phyloP scores from a whole-genome alignment of 768 basidiomycete species.

The Sutorius australiensis region DNA sequence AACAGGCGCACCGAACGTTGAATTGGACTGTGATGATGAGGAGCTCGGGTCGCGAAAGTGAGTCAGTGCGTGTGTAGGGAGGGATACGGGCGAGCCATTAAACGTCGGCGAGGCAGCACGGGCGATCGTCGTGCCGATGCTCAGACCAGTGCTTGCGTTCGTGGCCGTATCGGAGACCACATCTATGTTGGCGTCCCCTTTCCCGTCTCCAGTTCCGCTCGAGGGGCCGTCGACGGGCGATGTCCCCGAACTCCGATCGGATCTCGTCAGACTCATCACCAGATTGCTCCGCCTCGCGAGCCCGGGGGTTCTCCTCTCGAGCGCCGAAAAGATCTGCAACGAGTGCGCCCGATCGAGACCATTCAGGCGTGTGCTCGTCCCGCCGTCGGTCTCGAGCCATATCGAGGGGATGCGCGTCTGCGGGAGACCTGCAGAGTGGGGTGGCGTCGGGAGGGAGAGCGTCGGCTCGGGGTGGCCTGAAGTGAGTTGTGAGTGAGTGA shows the following conservation, averaged over 20 bases:
- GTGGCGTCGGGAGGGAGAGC: conserved; percentile 15
- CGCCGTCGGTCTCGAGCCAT: conserved; percentile 45
- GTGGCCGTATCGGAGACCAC: neutral
- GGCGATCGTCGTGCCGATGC: neutral
- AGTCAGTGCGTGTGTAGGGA: conserved; percentile 6
- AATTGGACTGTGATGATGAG: neutral
- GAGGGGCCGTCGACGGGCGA: neutral
- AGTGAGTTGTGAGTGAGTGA: neutral
- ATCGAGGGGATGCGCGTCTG: conserved; percentile 41
- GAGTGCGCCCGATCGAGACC: conserved; percentile 22
- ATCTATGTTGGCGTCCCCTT: neutral
- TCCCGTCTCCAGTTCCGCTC: neutral
- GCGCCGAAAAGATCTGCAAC: conserved; percentile 18
- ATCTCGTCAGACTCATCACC: conserved; percentile 20
- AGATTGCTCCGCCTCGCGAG: conserved; percentile 24
- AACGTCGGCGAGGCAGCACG: conserved; percentile 6
- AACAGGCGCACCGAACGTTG: too few relatives aligned
- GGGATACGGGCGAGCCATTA: conserved; percentile 12
- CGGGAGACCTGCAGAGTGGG: conserved; percentile 22
- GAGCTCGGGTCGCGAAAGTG: conserved; percentile 4
- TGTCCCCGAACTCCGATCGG: conserved; percentile 3
- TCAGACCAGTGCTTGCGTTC: neutral
- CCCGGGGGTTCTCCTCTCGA: neutral
- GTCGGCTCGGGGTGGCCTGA: conserved; percentile 17
- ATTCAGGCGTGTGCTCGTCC: conserved; percentile 4